Evolutionary conservation across 768 basidiomycete genomes (phyloP), one percentile per base, ranked within the genome.

Genomic region (Auricularia heimuer): DNA sequence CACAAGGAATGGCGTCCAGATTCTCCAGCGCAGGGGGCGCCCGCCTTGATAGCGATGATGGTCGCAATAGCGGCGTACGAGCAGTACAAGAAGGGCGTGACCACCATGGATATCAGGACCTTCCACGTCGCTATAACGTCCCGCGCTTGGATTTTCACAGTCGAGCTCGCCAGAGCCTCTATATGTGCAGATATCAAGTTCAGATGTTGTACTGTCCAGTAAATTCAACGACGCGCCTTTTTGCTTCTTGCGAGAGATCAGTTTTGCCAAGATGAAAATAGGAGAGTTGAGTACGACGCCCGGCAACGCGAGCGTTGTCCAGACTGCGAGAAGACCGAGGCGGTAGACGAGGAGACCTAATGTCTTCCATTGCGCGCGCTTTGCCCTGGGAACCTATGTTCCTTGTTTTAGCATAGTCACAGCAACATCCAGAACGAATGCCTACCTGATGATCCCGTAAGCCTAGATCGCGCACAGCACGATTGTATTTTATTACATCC

Each of bases 61-160:
- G 89, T 88, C 18, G 93, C 92, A 35, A 94, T 73, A 71, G 89
- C 76, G 35, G 92, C 91, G 75, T 97, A 98, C 69, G 90, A 75
- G 3, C 83, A 74, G 77, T 96, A 98, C 44, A 98, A 77, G 4
- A 95, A 78, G 10, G 96, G 96, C 3, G 93, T 89, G 47, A 91
- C 80, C n/a, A 88, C 96, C 64, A 98, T 78, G 3, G 93, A 94
- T 64, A 98, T 93, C 36, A 98, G 82, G 39, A 98, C 86, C 74
- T 98, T 98, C 96, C 96, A 98, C 3, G 94, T 94, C 0, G 93
- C 94, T 18, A 98, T 79, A n/a, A 98, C 96, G 70, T 98, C 96
- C 47, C 92, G 84, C n/a, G 88, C 96, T 21, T 92, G 92, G 62
- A 98, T 86, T 77, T 98, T 98, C 73, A 98, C 96, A 3, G 85